Conservation (phyloP, 371 early-diverging fungal species). For the Mucor mucedo region DNA sequence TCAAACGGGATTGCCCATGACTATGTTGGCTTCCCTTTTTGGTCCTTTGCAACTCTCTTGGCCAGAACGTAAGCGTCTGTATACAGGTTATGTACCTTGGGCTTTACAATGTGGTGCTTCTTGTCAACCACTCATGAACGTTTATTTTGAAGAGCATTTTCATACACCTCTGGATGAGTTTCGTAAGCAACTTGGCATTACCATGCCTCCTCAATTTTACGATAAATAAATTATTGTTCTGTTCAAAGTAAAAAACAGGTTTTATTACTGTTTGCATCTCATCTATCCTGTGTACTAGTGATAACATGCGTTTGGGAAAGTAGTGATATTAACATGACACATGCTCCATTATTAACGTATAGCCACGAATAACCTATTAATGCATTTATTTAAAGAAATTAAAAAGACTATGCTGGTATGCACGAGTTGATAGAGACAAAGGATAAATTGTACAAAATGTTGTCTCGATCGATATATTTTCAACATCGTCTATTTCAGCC, state of each 20-base stretch:
- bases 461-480: neutral
- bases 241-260: too few species aligned
- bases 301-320: too few species aligned
- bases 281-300: too few species aligned
- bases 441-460: too few species aligned
- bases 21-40: slow-evolving; percentile 77
- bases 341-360: too few species aligned
- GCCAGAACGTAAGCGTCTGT: slow-evolving; percentile 68
- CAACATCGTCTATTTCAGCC: neutral
- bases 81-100: slow-evolving; percentile 86
- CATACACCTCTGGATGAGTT: slow-evolving; percentile 74
- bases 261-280: too few species aligned
- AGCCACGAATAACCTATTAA: too few species aligned
- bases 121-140: slow-evolving; percentile 79
- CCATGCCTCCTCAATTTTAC: slow-evolving; percentile 38
- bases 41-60: slow-evolving; percentile 77
- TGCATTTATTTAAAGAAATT: too few species aligned
- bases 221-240: neutral
- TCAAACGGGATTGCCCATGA: slow-evolving; percentile 92
- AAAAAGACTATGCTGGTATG: too few species aligned
- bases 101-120: slow-evolving; percentile 84
- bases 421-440: too few species aligned
- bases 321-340: too few species aligned
- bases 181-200: slow-evolving; percentile 68
- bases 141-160: slow-evolving; percentile 87